Evolutionary conservation across 768 basidiomycete genomes (phyloP), one percentile per base, ranked within the genome.

Genomic region (Kwoniella europaea): DNA sequence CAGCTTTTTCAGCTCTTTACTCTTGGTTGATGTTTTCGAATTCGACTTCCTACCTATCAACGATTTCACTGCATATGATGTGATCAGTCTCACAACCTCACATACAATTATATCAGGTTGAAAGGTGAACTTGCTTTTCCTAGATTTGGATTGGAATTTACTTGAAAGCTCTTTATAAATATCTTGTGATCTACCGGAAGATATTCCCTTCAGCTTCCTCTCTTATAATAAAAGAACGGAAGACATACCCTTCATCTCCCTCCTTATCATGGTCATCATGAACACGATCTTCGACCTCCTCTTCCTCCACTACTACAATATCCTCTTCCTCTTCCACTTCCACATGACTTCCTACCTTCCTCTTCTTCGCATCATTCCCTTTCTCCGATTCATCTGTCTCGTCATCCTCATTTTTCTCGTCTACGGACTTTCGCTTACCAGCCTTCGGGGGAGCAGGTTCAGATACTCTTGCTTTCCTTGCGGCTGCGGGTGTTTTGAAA

Each of bases 261-360:
- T 59, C 46, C 46, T 67, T 27, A 22, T 53, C 52, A 20, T 18
- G 22, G 4, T 29, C 5, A 10, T 24, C 46, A 35, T 53, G 35
- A 9, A 35, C 66, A 24, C 61, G 57, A 6, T 46, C 66, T 52
- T 54, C 66, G 15, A n/a, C 46, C 50, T 52, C 27, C 29, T 59
- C 22, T 4, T 60, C 66, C 18, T 56, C 64, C 22, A 22, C 20
- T 41, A 60, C 57, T 29, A 46, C 66, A 10, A 52, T 57, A 24
- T 67, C 66, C n/a, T 59, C 56, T 67, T 67, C 65, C 16, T 41
- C 50, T 53, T 55, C 18, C 50, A 53, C 59, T 60, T 68, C 59
- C 52, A 5, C 60, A 22, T 41, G 24, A 12, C 15, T 53, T 43
- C 20, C 42, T 44, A n/a, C 55, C 20, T 20, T 65, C 24, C 20